Conservation (phyloP, 768 basidiomycete genomes). For the Naematelia encephala region DNA sequence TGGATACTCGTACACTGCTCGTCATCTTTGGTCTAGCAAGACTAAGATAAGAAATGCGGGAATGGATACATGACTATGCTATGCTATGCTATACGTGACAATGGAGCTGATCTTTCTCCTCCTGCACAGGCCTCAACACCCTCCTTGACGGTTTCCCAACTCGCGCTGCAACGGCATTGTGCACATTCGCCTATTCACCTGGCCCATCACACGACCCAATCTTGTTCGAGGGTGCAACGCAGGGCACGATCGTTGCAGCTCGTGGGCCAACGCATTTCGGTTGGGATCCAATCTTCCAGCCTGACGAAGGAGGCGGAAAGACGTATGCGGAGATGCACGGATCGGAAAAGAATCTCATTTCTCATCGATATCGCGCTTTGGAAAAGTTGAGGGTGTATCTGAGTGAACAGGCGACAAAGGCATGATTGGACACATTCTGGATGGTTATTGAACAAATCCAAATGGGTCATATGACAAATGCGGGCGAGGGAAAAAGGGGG, state of each 20-base stretch:
- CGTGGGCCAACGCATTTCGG: conserved; percentile 77
- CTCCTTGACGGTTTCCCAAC: conserved; percentile 74
- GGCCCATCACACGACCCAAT: conserved; percentile 77
- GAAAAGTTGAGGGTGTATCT: conserved; percentile 58
- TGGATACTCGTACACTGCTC: no score
- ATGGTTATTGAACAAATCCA: no score
- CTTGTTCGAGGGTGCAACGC: conserved; percentile 79
- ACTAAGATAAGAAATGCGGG: no score
- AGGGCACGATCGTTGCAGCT: conserved; percentile 83
- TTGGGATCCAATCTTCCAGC: conserved; percentile 87
- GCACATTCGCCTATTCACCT: conserved; percentile 87
- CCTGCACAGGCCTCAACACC: conserved; percentile 65
- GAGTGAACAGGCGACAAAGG: conserved; percentile 25
- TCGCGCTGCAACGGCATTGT: conserved; percentile 79
- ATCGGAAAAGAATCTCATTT: conserved; percentile 63
- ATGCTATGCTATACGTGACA: not conserved
- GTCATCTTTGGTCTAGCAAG: no score
- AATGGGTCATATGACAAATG: no score
- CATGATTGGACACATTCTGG: not conserved
- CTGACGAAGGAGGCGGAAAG: conserved; percentile 62
- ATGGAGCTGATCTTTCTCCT: not conserved
- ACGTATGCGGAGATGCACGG: conserved; percentile 77
- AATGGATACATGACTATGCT: not conserved
- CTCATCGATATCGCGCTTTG: conserved; percentile 67
- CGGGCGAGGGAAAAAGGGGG: no score